These are phyloP conservation scores for Tulasnella sp. DNA, from an alignment of 768 basidiomycete species.

Conservation along the genomic window DNA sequence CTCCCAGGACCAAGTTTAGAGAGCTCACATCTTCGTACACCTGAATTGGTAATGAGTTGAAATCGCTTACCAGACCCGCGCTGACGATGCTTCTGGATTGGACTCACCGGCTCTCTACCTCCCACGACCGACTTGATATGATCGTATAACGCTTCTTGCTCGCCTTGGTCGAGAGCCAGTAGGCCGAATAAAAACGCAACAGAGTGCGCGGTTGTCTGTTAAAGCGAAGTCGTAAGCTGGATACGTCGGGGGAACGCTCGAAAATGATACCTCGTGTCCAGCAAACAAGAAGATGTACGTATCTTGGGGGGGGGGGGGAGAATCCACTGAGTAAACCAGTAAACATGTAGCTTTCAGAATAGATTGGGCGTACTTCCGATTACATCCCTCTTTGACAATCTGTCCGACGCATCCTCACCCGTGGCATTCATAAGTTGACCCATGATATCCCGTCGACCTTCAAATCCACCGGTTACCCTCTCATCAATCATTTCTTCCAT, in stretches of 20 bases:
- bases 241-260: neutral
- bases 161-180: constrained; percentile 19
- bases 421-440: constrained; percentile 2
- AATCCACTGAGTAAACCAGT: neutral
- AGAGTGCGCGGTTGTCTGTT: constrained; percentile 28
- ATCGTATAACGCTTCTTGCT: constrained; percentile 29
- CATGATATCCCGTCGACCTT: neutral
- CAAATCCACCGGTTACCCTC: neutral
- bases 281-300: constrained; percentile 24
- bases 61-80: neutral
- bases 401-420: constrained; percentile 10
- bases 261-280: constrained; percentile 19
- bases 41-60: neutral
- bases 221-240: too few relatives aligned
- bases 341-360: too few relatives aligned
- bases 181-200: constrained; percentile 30
- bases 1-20: neutral
- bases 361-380: constrained; percentile 9
- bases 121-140: constrained; percentile 21
- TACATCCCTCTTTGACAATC: constrained; percentile 6
- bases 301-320: neutral
- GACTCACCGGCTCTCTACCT: constrained; percentile 11
- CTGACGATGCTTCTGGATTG: neutral
- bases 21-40: constrained; percentile 8
- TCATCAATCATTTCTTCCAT: constrained; percentile 24